These are phyloP conservation scores for Hordeum marinum DNA, from an alignment of 176 grass and related monocot genomes.

Conservation along the genomic window DNA sequence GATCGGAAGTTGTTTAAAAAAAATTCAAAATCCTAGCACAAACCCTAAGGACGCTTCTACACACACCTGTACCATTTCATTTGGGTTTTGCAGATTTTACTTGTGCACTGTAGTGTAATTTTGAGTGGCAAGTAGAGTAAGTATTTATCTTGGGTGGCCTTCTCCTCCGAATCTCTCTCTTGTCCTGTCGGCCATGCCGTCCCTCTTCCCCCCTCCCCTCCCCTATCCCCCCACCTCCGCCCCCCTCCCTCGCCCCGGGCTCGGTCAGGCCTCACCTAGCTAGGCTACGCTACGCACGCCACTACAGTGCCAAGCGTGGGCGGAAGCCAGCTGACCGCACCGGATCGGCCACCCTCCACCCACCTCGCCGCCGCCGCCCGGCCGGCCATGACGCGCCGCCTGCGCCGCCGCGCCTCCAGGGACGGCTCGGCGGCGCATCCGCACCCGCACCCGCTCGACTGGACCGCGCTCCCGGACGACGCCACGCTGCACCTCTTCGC, in stretches of 20 bases:
- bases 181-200: background rate
- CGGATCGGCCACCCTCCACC: background rate
- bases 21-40: too few species aligned
- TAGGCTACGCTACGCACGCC: too few species aligned
- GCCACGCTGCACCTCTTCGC: constrained; percentile 82
- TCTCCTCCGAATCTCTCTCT: background rate
- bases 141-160: background rate
- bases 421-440: background rate
- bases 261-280: background rate
- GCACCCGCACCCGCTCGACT: constrained; percentile 45
- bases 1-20: too few species aligned
- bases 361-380: background rate
- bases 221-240: background rate
- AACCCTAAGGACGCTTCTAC: too few species aligned
- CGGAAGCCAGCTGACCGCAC: background rate
- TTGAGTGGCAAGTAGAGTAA: background rate
- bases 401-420: background rate
- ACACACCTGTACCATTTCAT: background rate
- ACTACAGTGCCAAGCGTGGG: background rate
- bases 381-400: constrained; percentile 7
- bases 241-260: background rate
- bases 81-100: background rate
- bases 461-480: constrained; percentile 78
- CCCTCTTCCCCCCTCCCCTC: background rate
- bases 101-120: background rate